phyloP scores from a whole-genome alignment of 2,329 filamentous ascomycete species.

The Cyphellophora europaea region DNA sequence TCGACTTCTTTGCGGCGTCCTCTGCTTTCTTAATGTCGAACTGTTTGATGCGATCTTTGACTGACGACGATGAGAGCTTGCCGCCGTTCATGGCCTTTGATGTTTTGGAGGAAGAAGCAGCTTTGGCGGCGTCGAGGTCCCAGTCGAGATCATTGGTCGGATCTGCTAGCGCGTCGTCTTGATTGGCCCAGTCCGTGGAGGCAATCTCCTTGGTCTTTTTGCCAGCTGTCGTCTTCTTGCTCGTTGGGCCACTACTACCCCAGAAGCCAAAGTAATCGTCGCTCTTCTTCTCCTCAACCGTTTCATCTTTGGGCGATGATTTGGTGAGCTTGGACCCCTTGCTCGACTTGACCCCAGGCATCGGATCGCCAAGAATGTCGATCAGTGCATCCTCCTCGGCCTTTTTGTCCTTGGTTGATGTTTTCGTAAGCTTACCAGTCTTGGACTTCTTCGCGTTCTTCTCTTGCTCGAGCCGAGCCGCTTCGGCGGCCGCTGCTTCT shows the following conservation, averaged over 20 bases:
- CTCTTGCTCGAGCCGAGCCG: slow-evolving; percentile 34
- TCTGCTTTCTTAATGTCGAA: slow-evolving; percentile 33
- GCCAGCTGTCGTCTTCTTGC: slow-evolving; percentile 25
- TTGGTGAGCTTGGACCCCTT: slow-evolving; percentile 18
- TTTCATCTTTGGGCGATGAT: slow-evolving; percentile 19
- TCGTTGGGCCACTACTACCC: slow-evolving; percentile 17
- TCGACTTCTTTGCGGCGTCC: slow-evolving; percentile 26
- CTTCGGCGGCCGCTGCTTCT: slow-evolving; percentile 26
- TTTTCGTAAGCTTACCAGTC: slow-evolving; percentile 15
- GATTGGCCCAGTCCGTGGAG: slow-evolving; percentile 31
- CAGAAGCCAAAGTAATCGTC: slow-evolving; percentile 21
- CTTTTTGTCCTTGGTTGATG: slow-evolving; percentile 18
- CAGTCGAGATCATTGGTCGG: slow-evolving; percentile 35
- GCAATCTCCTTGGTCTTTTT: slow-evolving; percentile 36
- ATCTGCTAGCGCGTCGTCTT: slow-evolving; percentile 28
- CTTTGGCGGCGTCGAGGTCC: slow-evolving; percentile 25
- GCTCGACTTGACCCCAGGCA: slow-evolving; percentile 9
- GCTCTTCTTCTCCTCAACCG: slow-evolving; percentile 12
- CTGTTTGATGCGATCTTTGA: slow-evolving; percentile 45
- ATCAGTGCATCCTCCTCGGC: slow-evolving; percentile 21
- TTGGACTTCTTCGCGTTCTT: slow-evolving; percentile 23
- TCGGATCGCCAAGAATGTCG: slow-evolving; percentile 24
- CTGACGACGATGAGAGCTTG: slow-evolving; percentile 31
- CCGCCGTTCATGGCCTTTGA: slow-evolving; percentile 29
- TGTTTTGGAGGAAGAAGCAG: slow-evolving; percentile 32